These are phyloP conservation scores for Rhodomyrtus tomentosa DNA, from an alignment of 345 rosid genomes.

Conservation along the genomic window DNA sequence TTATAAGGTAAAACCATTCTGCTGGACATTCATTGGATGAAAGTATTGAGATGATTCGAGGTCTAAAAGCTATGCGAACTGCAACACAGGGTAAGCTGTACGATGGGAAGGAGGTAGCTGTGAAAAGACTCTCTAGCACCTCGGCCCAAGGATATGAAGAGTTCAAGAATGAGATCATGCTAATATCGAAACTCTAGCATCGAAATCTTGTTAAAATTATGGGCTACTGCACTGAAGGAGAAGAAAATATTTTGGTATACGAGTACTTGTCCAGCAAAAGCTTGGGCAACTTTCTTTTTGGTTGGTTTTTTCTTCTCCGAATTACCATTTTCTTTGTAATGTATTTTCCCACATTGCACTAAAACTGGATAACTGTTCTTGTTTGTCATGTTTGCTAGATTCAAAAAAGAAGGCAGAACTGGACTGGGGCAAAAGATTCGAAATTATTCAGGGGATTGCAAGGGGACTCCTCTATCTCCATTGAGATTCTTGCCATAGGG, in stretches of 20 bases:
- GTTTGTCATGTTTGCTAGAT: constrained; percentile 1
- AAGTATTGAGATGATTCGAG: not conserved
- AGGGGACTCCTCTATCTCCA: constrained; percentile 24
- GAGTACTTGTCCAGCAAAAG: constrained; percentile 7
- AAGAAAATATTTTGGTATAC: constrained; percentile 42
- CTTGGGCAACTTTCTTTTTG: not conserved
- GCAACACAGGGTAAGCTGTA: constrained; percentile 32
- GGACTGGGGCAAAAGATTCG: constrained; percentile 17
- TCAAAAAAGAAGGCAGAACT: not conserved
- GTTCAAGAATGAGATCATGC: constrained; percentile 39
- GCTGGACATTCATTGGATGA: not conserved
- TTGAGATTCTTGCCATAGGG: constrained; percentile 18
- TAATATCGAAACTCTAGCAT: constrained; percentile 51
- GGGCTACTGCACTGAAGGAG: constrained; percentile 48
- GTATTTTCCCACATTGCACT: not conserved
- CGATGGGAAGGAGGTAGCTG: constrained; percentile 38
- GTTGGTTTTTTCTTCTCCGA: not conserved
- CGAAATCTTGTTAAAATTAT: constrained; percentile 45
- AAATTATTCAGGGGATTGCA: constrained; percentile 23
- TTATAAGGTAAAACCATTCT: not conserved
- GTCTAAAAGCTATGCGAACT: not conserved
- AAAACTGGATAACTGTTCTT: not conserved
- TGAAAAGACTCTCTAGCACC: constrained; percentile 37
- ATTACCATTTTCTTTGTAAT: not conserved
- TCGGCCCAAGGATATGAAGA: constrained; percentile 55